These are phyloP conservation scores for Cercophora scortea DNA, from an alignment of 495 filamentous ascomycete species.

Conservation along the genomic window DNA sequence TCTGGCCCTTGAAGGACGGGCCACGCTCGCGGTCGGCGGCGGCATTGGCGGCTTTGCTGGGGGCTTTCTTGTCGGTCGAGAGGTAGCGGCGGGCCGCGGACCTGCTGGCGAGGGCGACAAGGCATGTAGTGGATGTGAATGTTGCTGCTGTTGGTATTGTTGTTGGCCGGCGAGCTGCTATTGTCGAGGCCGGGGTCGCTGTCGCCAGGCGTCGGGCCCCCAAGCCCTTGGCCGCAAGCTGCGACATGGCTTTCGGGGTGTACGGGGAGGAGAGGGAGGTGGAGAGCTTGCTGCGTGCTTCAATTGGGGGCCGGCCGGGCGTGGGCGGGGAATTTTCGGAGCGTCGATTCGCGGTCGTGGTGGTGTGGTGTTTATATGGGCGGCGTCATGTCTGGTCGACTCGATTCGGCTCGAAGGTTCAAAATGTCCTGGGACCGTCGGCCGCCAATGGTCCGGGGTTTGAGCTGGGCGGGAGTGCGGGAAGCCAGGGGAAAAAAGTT, in stretches of 20 bases:
- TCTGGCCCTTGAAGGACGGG: conserved; percentile 70
- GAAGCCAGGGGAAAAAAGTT: too few species aligned
- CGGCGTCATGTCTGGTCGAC: too few species aligned
- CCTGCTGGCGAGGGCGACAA: conserved; percentile 1
- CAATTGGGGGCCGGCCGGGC: too few species aligned
- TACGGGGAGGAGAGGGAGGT: not conserved
- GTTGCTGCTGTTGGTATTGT: not conserved
- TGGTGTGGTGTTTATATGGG: too few species aligned
- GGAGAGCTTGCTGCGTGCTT: not conserved
- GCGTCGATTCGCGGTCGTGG: too few species aligned
- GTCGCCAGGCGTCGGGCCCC: conserved; percentile 4
- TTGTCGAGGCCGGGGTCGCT: not conserved
- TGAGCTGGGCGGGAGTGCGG: too few species aligned
- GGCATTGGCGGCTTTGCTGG: not conserved
- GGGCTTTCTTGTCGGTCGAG: conserved; percentile 17
- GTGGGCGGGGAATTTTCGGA: too few species aligned
- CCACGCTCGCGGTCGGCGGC: conserved; percentile 1
- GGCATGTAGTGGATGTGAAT: not conserved
- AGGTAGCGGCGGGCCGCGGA: conserved; percentile 2
- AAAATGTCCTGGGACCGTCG: too few species aligned
- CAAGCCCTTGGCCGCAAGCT: conserved; percentile 21
- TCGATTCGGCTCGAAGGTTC: too few species aligned
- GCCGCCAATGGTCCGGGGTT: too few species aligned
- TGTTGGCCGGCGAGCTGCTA: not conserved
- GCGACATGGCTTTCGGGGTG: conserved; percentile 17